Evolutionary conservation across 164 flowering plant species (phyloP).

Genomic region (Taxillus chinensis): DNA sequence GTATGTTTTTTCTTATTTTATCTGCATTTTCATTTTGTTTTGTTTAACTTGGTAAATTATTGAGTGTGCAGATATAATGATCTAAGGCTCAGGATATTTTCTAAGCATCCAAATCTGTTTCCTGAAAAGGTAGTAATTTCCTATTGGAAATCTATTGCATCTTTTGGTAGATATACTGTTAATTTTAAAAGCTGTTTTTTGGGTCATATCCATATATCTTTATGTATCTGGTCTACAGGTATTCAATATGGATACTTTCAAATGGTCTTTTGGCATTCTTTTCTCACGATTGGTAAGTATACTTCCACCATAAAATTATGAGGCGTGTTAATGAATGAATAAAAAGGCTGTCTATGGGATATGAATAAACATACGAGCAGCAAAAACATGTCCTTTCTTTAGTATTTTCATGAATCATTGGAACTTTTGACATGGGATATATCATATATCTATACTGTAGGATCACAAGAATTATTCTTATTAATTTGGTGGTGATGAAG

Average conservation of each 20-base stretch:
- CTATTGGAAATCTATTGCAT: background rate
- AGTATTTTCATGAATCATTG: too few relatives aligned
- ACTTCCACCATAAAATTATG: background rate
- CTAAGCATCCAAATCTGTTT: slow-evolving; percentile 74
- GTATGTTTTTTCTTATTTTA: background rate
- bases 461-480: too few relatives aligned
- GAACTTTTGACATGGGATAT: too few relatives aligned
- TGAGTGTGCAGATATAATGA: slow-evolving; percentile 64
- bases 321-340: too few relatives aligned
- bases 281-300: slow-evolving; percentile 87
- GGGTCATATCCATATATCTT: background rate
- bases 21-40: background rate
- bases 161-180: too few relatives aligned
- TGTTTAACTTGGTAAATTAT: background rate
- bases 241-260: slow-evolving; percentile 84
- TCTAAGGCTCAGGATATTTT: slow-evolving; percentile 70
- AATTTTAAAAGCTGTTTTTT: too few relatives aligned
- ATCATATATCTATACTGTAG: too few relatives aligned
- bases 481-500: too few relatives aligned
- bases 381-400: too few relatives aligned
- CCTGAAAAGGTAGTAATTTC: slow-evolving; percentile 66
- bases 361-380: too few relatives aligned
- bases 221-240: slow-evolving; percentile 35
- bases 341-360: too few relatives aligned
- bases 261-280: slow-evolving; percentile 96